Evolutionary conservation across 176 grass and related monocot species (phyloP), one percentile per base, ranked within the genome.

Genomic region (Aegilops tauschii): DNA sequence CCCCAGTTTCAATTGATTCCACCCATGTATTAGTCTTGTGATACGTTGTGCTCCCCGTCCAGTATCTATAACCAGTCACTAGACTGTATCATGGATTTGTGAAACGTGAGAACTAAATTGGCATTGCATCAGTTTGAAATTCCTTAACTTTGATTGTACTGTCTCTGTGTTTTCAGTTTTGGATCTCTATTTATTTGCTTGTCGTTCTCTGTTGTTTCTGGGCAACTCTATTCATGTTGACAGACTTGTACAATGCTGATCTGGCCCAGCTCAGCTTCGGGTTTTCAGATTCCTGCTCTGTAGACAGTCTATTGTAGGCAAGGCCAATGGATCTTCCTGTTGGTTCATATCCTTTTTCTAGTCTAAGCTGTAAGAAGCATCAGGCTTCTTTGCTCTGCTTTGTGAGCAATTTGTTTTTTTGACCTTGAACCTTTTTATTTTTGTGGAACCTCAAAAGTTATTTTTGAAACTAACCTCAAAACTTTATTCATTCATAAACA

Each of bases 1-100:
- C 72, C 93, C 91, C 56, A 82, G 83, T 61, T 89, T 93, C 70
- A 88, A 84, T 66, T 92, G 64, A 92, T 85, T 72, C 8, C 37
- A 65, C 21, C 66, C 50, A 79, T 86, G 84, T 86, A 73, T 59
- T 63, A n/a, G 49, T 63, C 6, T 69, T 76, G 52, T 12, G 10
- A 62, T 63, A 79, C 9, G 1, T 14, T 64, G 31, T 82, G 71
- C 63, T 71, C 47, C 30, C 77, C 10, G 37, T 82, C 52, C 63
- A 63, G 31, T 31, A 82, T 69, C 45, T 56, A 69, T 18, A 12
- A 27, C 61, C 0, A n/a, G 36, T 86, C 72, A n/a, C 12, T 85
- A 85, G 61, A 80, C 66, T 2, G 39, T 70, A 77, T 25, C 68
- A 40, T 64, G 52, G 70, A 86, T 86, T 90, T 32, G 17, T 58